Percentiles rank a stretch among this genome's conserved stretches.
phyloP scores from a whole-genome alignment of 768 basidiomycete species.

The Leccinum olivaceopallidum region DNA sequence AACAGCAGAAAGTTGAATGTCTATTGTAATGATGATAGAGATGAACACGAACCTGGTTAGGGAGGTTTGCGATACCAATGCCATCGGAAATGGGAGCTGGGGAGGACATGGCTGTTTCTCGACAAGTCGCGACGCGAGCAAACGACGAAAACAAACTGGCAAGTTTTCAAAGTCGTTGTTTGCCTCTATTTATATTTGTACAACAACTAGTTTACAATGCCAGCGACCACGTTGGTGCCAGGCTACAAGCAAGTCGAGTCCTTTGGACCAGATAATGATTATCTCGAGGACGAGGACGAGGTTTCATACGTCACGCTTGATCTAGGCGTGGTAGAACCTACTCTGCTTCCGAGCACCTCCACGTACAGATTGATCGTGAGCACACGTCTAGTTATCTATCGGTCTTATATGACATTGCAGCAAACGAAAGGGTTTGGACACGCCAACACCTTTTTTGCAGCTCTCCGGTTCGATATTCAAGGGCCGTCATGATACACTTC shows the following conservation, averaged over 20 bases:
- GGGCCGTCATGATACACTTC: slow-evolving; percentile 61
- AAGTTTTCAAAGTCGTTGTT: slow-evolving; percentile 28
- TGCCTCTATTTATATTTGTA: slow-evolving; percentile 30
- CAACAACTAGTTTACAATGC: slow-evolving; percentile 14
- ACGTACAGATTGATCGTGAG: slow-evolving; percentile 76
- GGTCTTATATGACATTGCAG: neutral
- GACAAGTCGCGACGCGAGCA: slow-evolving; percentile 20
- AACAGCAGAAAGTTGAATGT: neutral
- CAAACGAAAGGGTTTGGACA: slow-evolving; percentile 64
- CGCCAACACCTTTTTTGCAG: slow-evolving; percentile 75
- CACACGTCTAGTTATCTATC: neutral
- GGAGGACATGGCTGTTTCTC: slow-evolving; percentile 30
- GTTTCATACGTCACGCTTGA: slow-evolving; percentile 74
- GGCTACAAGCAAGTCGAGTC: slow-evolving; percentile 67
- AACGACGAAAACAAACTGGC: slow-evolving; percentile 18
- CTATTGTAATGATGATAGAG: neutral
- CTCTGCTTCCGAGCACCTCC: slow-evolving; percentile 69
- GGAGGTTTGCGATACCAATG: slow-evolving; percentile 94
- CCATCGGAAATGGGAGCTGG: slow-evolving; percentile 56
- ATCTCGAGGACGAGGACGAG: slow-evolving; percentile 55
- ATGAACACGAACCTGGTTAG: slow-evolving; percentile 78
- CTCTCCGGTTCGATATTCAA: slow-evolving; percentile 74
- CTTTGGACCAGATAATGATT: slow-evolving; percentile 69
- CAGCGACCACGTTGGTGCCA: slow-evolving; percentile 39
- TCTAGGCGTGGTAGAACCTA: slow-evolving; percentile 68